Evolutionary conservation across 129 eudicot genomes (phyloP), one percentile per base, ranked within the genome.

Genomic region (Escallonia herrerae): DNA sequence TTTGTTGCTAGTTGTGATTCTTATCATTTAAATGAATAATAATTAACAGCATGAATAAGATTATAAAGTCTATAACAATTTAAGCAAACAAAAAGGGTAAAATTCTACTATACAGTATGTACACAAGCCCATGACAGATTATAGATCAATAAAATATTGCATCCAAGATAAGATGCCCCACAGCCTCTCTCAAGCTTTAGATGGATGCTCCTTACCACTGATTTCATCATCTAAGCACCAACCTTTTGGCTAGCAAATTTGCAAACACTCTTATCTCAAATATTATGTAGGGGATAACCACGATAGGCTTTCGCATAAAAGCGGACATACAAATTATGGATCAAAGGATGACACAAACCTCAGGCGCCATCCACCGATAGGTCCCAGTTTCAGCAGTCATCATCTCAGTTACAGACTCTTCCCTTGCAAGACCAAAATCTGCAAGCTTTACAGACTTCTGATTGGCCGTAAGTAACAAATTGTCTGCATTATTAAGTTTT

Each of bases 361-460:
- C 99, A 8, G 99, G 99, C 10, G 99, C 99, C 99, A 93, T 93
- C 99, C 99, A 93, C 49, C 99, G 95, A 47, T 93, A 93, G 11
- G 99, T 93, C 64, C 99, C 99, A 47, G 99, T 93, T 73, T 88
- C 99, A 0, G 96, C 99, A 8, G 96, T 93, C 99, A 93, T 93
- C 99, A 93, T 93, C 76, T 93, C 99, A 3, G 95, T 89, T 55
- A 93, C 90, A 3, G 96, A 63, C 78, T 93, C 99, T 86, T 93
- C 99, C 79, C 99, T 88, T 13, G 99, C 99, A 77, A 88, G 90
- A 66, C 99, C 99, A 65, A 93, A 93, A 80, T 93, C 96, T 62
- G 99, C 99, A 75, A 93, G 96, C 81, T 93, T 93, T 64, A 93
- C 95, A 57, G 96, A 81, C 80, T 89, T 81, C 68, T 93, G 96